Conservation (phyloP, 2,329 filamentous ascomycete genomes). For the Talaromyces rugulosus region DNA sequence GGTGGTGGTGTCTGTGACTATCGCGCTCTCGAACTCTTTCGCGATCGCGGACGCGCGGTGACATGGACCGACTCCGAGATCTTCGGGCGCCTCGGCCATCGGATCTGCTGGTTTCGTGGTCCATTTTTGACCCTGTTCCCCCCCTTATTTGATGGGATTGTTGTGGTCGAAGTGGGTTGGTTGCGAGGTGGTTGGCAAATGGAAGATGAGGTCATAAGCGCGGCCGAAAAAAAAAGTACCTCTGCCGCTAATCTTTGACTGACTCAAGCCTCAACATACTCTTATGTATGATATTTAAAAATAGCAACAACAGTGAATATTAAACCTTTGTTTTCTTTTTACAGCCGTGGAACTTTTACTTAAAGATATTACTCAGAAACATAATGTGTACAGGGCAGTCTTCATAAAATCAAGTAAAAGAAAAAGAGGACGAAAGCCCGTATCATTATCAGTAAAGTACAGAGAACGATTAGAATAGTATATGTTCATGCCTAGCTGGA, state of each 20-base stretch:
- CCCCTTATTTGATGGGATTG: neutral
- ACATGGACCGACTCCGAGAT: conserved; percentile 12
- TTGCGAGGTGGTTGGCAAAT: neutral
- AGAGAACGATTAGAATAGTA: conserved; percentile 1
- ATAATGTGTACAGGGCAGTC: neutral
- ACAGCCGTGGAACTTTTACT: neutral
- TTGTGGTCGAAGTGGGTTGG: neutral
- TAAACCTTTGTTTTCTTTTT: neutral
- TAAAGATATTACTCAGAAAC: neutral
- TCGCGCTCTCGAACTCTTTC: conserved; percentile 35
- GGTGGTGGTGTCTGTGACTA: conserved; percentile 30
- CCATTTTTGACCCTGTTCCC: neutral
- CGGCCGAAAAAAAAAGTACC: neutral
- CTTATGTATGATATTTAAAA: neutral
- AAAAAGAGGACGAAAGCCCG: neutral
- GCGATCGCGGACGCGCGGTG: conserved; percentile 15
- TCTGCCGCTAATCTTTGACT: neutral
- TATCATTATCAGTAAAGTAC: neutral
- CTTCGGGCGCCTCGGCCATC: neutral
- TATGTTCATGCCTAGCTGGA: neutral
- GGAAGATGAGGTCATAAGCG: neutral
- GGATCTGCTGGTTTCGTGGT: neutral
- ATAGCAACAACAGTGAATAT: neutral
- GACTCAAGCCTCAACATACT: neutral
- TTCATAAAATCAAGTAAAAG: neutral